Percentiles rank a stretch among this genome's conserved stretches.
Evolutionary conservation across 202 grass and related monocot species (phyloP).

Genomic region (Setaria italica): DNA sequence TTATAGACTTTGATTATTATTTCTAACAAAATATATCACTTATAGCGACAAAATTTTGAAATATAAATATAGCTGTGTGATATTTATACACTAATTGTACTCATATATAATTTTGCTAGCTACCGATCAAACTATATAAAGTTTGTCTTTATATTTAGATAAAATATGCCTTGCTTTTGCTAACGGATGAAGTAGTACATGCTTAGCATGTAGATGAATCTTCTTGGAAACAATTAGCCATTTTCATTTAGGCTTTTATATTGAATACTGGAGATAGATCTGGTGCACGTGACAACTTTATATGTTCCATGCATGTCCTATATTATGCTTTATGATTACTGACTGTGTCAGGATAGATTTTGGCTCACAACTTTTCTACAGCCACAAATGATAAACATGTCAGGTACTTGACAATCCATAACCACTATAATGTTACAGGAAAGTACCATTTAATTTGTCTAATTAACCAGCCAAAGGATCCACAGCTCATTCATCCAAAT

Average conservation of each 20-base stretch:
- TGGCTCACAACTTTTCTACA: background rate
- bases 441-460: background rate
- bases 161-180: background rate
- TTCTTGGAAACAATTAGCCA: background rate
- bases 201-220: background rate
- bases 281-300: background rate
- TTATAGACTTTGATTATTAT: background rate
- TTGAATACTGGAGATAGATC: background rate
- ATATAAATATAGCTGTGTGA: background rate
- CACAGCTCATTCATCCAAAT: background rate
- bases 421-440: background rate
- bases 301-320: too few species aligned
- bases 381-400: background rate
- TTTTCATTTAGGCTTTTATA: background rate
- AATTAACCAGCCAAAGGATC: background rate
- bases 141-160: background rate
- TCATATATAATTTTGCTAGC: background rate
- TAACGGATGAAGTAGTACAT: background rate
- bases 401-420: slow-evolving; percentile 25
- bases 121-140: background rate
- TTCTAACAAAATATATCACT: background rate
- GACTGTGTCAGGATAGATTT: background rate
- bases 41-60: background rate
- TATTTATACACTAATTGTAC: background rate
- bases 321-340: background rate